Percentiles rank a stretch among this genome's conserved stretches.
Evolutionary conservation across 495 filamentous ascomycete species (phyloP).

Genomic region (Geoglossum glabrum): DNA sequence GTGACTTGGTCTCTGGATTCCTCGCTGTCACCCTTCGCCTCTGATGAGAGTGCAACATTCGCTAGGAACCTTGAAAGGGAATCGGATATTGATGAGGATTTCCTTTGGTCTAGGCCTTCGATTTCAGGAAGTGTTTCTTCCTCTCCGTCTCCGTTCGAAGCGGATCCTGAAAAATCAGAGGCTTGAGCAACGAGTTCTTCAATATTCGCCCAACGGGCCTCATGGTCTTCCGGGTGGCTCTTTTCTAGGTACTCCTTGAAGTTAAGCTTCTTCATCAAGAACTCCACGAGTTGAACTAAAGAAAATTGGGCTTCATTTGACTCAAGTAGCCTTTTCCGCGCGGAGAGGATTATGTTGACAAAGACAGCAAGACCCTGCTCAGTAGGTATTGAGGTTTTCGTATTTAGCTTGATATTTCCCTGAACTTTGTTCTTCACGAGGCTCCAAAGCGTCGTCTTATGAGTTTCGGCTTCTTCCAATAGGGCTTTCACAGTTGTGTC

Average conservation of each 20-base stretch:
- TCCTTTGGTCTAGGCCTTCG: constrained; percentile 51
- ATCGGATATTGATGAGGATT: constrained; percentile 35
- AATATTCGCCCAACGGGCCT: constrained; percentile 77
- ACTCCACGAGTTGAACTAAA: constrained; percentile 50
- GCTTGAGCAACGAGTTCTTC: constrained; percentile 69
- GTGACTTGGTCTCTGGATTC: constrained; percentile 49
- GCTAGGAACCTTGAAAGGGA: constrained; percentile 64
- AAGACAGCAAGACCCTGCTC: constrained; percentile 43
- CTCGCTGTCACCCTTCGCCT: constrained; percentile 39
- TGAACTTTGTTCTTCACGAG: constrained; percentile 49
- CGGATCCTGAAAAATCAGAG: constrained; percentile 34
- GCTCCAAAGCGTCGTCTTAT: constrained; percentile 50
- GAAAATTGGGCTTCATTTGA: constrained; percentile 23
- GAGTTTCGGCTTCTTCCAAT: constrained; percentile 50
- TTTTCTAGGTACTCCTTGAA: constrained; percentile 54
- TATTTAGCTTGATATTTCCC: constrained; percentile 42
- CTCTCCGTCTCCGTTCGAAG: constrained; percentile 21
- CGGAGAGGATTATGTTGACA: constrained; percentile 40
- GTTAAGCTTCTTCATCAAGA: constrained; percentile 49
- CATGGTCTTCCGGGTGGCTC: constrained; percentile 53
- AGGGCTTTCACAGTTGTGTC: constrained; percentile 55
- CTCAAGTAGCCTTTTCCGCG: constrained; percentile 36
- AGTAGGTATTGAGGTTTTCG: constrained; percentile 44
- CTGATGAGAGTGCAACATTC: constrained; percentile 71
- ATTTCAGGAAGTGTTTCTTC: constrained; percentile 51